phyloP scores from a whole-genome alignment of 495 filamentous ascomycete species.

The Penicillium mononematosum region DNA sequence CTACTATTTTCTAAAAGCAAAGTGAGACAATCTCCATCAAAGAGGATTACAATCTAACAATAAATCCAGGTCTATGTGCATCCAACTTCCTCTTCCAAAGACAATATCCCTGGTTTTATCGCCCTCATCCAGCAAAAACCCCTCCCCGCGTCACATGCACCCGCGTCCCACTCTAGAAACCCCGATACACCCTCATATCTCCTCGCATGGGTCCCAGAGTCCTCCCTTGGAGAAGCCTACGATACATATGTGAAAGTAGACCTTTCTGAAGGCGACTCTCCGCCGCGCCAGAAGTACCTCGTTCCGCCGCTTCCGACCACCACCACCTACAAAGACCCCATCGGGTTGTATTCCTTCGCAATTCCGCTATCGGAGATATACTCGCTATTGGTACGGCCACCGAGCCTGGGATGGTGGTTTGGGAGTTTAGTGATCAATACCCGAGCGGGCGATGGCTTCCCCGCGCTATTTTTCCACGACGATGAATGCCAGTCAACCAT shows the following conservation, averaged over 20 bases:
- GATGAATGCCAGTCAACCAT: slow-evolving; percentile 95
- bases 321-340: slow-evolving; percentile 63
- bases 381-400: slow-evolving; percentile 83
- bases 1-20: slow-evolving; percentile 98
- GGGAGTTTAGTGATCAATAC: slow-evolving; percentile 92
- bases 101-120: slow-evolving; percentile 96
- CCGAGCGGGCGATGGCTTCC: slow-evolving; percentile 83
- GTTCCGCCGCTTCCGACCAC: slow-evolving; percentile 84
- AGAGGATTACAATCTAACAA: slow-evolving; percentile 7
- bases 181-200: slow-evolving; percentile 64
- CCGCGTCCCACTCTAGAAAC: slow-evolving; percentile 52
- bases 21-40: slow-evolving; percentile 43
- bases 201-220: slow-evolving; percentile 93
- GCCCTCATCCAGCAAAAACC: slow-evolving; percentile 91
- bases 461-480: slow-evolving; percentile 96
- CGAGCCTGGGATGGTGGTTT: slow-evolving; percentile 97
- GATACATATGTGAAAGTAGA: slow-evolving; percentile 95
- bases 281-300: slow-evolving; percentile 83
- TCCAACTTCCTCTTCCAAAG: slow-evolving; percentile 86
- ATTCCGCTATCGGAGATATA: slow-evolving; percentile 88
- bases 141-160: slow-evolving; percentile 15
- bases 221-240: slow-evolving; percentile 79
- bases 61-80: slow-evolving; percentile 84
- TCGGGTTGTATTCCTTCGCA: slow-evolving; percentile 89
- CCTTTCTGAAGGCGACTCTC: slow-evolving; percentile 71